Base-by-base conservation (phyloP, 2,329 filamentous ascomycete species). In the Colletotrichum sansevieriae region DNA sequence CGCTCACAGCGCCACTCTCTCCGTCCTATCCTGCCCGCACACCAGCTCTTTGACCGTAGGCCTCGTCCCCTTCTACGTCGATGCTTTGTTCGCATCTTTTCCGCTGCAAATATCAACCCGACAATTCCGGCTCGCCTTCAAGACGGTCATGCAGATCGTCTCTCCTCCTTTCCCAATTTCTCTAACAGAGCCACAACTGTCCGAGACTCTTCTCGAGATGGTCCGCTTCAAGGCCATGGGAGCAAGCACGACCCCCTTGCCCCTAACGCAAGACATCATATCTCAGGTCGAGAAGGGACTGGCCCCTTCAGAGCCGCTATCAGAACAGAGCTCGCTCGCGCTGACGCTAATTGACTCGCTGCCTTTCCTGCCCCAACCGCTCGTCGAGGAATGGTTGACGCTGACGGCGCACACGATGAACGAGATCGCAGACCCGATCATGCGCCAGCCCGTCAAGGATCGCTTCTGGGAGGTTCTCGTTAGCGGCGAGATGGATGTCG, bases 121-220 rank as follows among this genome's bases (percentile, higher is more conserved):
- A 15, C 95, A 98, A 77, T 97, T 98, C 82, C 88, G 94, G 35
- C 84, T 97, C 10, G 95, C 94, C 11, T 95, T 97, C 83, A 93
- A 91, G 77, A 95, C 93, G 2, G 83, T 97, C 52, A 88, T 97
- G 78, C 91, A 92, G 74, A 91, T 97, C 68, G 90, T 94, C 11
- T 91, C 92, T 3, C 93, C 94, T 3, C 95, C 94, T 0, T 94
- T 92, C 43, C 87, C 89, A 1, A 86, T 97, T 46, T 89, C 92
- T 39, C 89, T 88, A 54, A 86, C 86, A 5, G 91, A 96, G 71
- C 93, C 93, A 0, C 85, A 92, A 65, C 86, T 97, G n/a, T 90
- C 93, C 2, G 92, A 95, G 70, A 91, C 90, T 1, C 81, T 97
- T 1, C 84, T 97, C 12, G 94, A 98, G 76, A 90, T 97, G 76